phyloP scores from a whole-genome alignment of 768 basidiomycete genomes.

The Tulasnella sp. region DNA sequence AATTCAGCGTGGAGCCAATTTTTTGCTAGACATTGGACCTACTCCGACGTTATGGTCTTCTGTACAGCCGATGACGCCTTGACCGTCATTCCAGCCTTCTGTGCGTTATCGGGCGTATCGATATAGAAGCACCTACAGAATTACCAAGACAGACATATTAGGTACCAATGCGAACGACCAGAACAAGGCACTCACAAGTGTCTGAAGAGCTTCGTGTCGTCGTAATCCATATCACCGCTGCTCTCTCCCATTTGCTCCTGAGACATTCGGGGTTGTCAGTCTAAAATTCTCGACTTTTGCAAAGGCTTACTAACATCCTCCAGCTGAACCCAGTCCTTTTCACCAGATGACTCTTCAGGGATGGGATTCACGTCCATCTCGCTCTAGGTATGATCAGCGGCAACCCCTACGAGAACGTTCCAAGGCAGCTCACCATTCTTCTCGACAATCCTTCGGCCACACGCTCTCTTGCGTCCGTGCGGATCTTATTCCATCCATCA shows the following conservation, averaged over 20 bases:
- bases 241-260: constrained; percentile 57
- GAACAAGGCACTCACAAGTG: constrained; percentile 48
- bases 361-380: background rate
- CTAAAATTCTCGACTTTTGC: no score
- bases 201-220: constrained; percentile 64
- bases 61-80: constrained; percentile 27
- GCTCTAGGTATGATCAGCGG: no score
- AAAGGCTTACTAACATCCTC: background rate
- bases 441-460: constrained; percentile 7
- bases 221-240: constrained; percentile 60
- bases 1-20: background rate
- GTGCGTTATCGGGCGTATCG: constrained; percentile 68
- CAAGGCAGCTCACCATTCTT: background rate
- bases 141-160: constrained; percentile 4
- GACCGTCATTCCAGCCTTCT: constrained; percentile 46
- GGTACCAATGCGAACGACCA: background rate
- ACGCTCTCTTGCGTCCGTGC: constrained; percentile 21
- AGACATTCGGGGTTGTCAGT: background rate
- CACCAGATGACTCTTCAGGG: background rate
- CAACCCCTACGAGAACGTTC: background rate
- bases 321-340: background rate
- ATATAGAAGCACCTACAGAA: constrained; percentile 69
- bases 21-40: constrained; percentile 19
- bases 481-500: constrained; percentile 37
- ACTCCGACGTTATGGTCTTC: constrained; percentile 45